Evolutionary conservation across 2,329 filamentous ascomycete genomes (phyloP), one percentile per base, ranked within the genome.

Genomic region (Beauveria sp.): DNA sequence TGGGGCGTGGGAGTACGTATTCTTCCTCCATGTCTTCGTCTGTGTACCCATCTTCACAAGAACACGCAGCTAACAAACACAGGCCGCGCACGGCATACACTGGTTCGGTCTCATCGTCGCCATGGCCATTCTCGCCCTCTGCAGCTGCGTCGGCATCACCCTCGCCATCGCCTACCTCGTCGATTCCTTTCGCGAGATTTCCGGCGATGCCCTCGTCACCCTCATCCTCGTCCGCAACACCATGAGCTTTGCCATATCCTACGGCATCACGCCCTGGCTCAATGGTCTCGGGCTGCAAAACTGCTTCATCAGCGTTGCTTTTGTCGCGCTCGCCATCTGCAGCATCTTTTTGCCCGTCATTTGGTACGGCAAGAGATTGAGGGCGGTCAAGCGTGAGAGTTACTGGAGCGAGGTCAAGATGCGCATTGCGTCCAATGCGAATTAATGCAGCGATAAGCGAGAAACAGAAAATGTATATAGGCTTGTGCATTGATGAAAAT

Each of bases 251-350:
- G 72, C 68, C 5, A 70, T 74, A 10, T 65, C 68, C 14, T 75
- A 74, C 47, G 71, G 81, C 18, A 74, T 79, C 30, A 79, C 77
- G 0, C 77, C 77, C 0, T 79, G 77, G 77, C 67, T 79, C 2
- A 72, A 69, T 5, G 66, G 72, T 5, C 67, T 77, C 54, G 78
- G 78, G 0, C 71, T 74, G 30, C 74, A 78, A 47, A 78, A 78
- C 61, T 75, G 75, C 5, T 79, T 74, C 57, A 67, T 79, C 46
- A 73, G 77, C 12, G 69, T 73, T 3, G 77, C 75, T 0, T 76
- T 78, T 9, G 63, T 77, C 62, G 73, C 70, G 0, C 63, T 78
- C 60, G 73, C 70, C 5, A 72, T 75, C 52, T 72, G 75, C 24
- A 66, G 75, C 34, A 74, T 73, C 16, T 74, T 77, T 66, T 69